phyloP scores from a whole-genome alignment of 169 alveolate species.

The Plasmodium gallinaceum region DNA sequence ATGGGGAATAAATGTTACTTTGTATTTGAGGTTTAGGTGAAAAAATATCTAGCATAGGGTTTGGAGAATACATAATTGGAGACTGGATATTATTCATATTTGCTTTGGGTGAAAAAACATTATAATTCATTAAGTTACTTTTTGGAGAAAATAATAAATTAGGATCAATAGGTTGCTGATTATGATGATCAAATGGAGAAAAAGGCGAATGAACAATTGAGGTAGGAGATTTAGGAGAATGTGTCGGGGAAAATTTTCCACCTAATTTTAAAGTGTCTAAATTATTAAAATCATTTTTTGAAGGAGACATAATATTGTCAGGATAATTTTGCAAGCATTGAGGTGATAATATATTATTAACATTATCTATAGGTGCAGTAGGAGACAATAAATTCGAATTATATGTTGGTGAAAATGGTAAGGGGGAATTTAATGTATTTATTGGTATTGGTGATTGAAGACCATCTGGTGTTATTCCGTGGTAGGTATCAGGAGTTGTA shows the following conservation, averaged over 20 bases:
- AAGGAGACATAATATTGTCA: slow-evolving; percentile 53
- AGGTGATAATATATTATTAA: slow-evolving; percentile 77
- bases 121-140: slow-evolving; percentile 43
- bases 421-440: slow-evolving; percentile 85
- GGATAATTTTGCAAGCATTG: slow-evolving; percentile 52
- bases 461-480: slow-evolving; percentile 80
- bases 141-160: slow-evolving; percentile 40
- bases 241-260: slow-evolving; percentile 92
- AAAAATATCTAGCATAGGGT: slow-evolving; percentile 76
- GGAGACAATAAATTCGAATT: slow-evolving; percentile 83
- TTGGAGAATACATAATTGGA: slow-evolving; percentile 84
- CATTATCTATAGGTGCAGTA: slow-evolving; percentile 80
- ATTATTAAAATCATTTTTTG: slow-evolving; percentile 70
- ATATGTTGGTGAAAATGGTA: slow-evolving; percentile 86
- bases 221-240: slow-evolving; percentile 91
- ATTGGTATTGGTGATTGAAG: slow-evolving; percentile 84
- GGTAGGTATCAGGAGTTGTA: slow-evolving; percentile 85
- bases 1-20: slow-evolving; percentile 79
- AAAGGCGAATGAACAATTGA: slow-evolving; percentile 78
- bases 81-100: slow-evolving; percentile 81
- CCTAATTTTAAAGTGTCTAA: slow-evolving; percentile 89
- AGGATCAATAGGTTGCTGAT: slow-evolving; percentile 43
- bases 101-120: slow-evolving; percentile 82
- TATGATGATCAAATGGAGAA: slow-evolving; percentile 60
- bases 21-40: slow-evolving; percentile 73